Evolutionary conservation across 768 basidiomycete genomes (phyloP).

Genomic region (Megacollybia marginata): DNA sequence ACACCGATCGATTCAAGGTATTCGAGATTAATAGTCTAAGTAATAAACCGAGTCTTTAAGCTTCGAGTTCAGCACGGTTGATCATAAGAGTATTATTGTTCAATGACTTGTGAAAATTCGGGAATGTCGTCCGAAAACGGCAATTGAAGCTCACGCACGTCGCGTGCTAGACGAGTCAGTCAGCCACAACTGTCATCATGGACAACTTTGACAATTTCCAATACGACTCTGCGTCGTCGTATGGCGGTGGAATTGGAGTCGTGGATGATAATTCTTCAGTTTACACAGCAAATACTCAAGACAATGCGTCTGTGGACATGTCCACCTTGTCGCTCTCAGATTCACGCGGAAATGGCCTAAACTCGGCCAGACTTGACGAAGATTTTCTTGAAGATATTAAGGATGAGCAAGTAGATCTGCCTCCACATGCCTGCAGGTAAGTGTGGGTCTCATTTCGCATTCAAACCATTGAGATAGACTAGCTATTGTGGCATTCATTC

Average conservation of each 20-base stretch:
- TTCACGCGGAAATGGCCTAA: slow-evolving; percentile 39
- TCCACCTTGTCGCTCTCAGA: slow-evolving; percentile 63
- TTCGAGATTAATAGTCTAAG: too few relatives aligned
- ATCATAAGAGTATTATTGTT: too few relatives aligned
- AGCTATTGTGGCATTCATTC: slow-evolving; percentile 99
- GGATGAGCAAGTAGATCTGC: slow-evolving; percentile 76
- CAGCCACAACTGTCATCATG: slow-evolving; percentile 13
- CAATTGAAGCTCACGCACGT: too few relatives aligned
- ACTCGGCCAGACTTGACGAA: slow-evolving; percentile 49
- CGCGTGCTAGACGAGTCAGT: too few relatives aligned
- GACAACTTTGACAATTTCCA: slow-evolving; percentile 84
- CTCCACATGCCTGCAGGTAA: slow-evolving; percentile 94
- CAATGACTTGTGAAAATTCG: too few relatives aligned
- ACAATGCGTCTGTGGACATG: slow-evolving; percentile 56
- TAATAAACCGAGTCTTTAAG: too few relatives aligned
- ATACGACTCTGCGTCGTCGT: slow-evolving; percentile 77
- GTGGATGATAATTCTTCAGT: slow-evolving; percentile 79
- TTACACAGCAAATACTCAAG: slow-evolving; percentile 65
- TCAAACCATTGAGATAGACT: slow-evolving; percentile 1
- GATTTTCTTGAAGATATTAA: slow-evolving; percentile 90
- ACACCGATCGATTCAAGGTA: too few relatives aligned
- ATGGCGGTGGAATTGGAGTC: slow-evolving; percentile 61
- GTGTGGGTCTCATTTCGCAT: slow-evolving; percentile 17
- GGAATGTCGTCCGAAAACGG: too few relatives aligned
- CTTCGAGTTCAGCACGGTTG: too few relatives aligned